A percentile compares a stretch with the other conserved stretches of the same genome.
Conservation (phyloP, 1,139 yeast species). For the Geotrichum aggregatum region DNA sequence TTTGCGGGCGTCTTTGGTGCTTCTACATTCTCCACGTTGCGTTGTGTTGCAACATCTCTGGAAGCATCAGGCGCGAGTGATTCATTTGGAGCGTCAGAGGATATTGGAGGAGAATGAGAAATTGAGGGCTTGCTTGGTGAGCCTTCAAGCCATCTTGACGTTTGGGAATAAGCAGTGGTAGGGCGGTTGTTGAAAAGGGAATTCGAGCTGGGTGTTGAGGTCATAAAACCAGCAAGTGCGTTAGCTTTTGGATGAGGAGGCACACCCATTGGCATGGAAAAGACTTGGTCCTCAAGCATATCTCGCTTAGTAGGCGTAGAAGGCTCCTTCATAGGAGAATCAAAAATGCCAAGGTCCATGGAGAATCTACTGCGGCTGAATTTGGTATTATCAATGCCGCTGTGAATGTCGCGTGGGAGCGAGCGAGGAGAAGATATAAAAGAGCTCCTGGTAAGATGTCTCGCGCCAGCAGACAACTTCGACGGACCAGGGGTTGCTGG, state of each 20-base stretch:
- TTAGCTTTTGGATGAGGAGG: conserved; percentile 24
- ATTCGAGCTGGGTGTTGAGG: conserved; percentile 17
- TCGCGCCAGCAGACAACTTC: conserved; percentile 5
- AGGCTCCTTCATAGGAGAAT: conserved; percentile 13
- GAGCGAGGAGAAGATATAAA: conserved; percentile 8
- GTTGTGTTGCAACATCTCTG: conserved; percentile 9
- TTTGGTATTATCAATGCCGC: conserved; percentile 1
- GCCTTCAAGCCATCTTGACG: conserved; percentile 30
- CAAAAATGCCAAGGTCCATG: conserved; percentile 14
- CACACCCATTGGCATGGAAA: conserved; percentile 22
- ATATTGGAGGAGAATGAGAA: conserved; percentile 28
- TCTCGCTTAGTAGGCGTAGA: conserved; percentile 21
- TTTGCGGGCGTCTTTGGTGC: conserved; percentile 34
- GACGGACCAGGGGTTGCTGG: conserved; percentile 12
- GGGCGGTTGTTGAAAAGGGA: conserved; percentile 13
- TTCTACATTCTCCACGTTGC: conserved; percentile 19
- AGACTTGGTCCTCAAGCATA: conserved; percentile 5
- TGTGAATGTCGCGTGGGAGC: conserved; percentile 1
- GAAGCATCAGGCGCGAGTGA: not conserved
- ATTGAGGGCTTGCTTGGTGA: conserved; percentile 27
- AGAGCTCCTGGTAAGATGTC: conserved; percentile 1
- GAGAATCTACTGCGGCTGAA: conserved; percentile 4
- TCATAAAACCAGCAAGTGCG: conserved; percentile 21
- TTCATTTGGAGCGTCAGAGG: conserved; percentile 15
- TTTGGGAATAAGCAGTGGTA: conserved; percentile 26